Base-by-base conservation (phyloP, 179 eudicot genomes). In the Silene noctiflora region DNA sequence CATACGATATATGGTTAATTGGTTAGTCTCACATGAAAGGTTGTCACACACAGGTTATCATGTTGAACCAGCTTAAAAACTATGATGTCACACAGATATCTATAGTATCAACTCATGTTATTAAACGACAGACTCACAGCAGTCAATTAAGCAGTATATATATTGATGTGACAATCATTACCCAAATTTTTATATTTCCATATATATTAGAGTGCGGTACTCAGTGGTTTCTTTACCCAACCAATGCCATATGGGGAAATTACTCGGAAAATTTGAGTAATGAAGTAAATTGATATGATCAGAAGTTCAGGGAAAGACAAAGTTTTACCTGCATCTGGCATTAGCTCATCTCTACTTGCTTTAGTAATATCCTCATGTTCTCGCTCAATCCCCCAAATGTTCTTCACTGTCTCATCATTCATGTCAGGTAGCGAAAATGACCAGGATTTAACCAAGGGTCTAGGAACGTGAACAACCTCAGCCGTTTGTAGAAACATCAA, bases 401-500 rank as follows among this genome's bases (percentile, higher is more conserved):
- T 82, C 62, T 19, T 75, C 66, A 80, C 80, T 11, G 71, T 48
- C 58, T 78, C 86, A 64, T 89, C 86, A 58, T 78, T 86, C 75
- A 74, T 72, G 33, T 76, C 84, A 20, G 86, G 77, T 61, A 87
- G 81, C 27, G 94, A 90, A 85, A 90, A 88, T 9, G 97, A 88
- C 80, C 85, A 84, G 46, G 96, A 87, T 76, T 87, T 87, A 27
- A 77, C 81, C 69, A 87, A 75, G 42, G 77, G 76, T 25, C 73
- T 82, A 17, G 88, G 77, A 65, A 67, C 78, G 65, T 83, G 85
- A 75, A 83, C 51, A 9, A 80, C 35, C 60, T 89, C 88, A 77
- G 83, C 84, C 17, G 78, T 75, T 9, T 90, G 77, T 25, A 84
- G 81, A 67, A 89, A 76, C 84, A 75, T 81, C 86, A 89, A 71